phyloP scores from a whole-genome alignment of 2,329 filamentous ascomycete species.

The Thielaviopsis euricoi region DNA sequence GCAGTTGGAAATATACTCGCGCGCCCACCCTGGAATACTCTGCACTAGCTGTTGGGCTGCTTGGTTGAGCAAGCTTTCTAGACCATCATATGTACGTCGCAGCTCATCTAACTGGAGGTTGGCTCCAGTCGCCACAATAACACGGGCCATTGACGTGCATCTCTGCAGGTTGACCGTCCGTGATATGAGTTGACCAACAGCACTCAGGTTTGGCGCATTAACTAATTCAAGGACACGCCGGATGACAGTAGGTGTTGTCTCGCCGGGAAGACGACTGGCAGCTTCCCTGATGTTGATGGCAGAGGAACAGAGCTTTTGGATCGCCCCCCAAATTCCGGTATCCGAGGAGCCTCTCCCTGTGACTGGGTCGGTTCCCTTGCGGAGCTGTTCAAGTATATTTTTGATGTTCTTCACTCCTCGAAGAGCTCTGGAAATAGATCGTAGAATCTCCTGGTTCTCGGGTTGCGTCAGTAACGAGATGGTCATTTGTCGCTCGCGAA shows the following conservation, averaged over 20 bases:
- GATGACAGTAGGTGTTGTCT: not conserved
- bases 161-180: constrained; percentile 9
- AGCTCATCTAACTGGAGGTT: constrained; percentile 60
- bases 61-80: constrained; percentile 55
- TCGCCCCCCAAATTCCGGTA: constrained; percentile 46
- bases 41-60: constrained; percentile 47
- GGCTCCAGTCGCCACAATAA: constrained; percentile 55
- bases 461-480: constrained; percentile 50
- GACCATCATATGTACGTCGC: constrained; percentile 61
- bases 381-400: constrained; percentile 49
- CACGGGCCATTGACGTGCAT: constrained; percentile 53
- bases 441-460: constrained; percentile 44
- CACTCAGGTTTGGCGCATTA: not conserved
- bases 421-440: constrained; percentile 42
- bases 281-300: constrained; percentile 6
- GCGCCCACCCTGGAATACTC: constrained; percentile 43
- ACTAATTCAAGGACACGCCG: not conserved
- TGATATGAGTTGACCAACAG: constrained; percentile 5
- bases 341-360: constrained; percentile 35
- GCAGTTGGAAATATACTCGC: constrained; percentile 47
- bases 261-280: not conserved
- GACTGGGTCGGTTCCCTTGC: constrained; percentile 54
- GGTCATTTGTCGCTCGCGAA: constrained; percentile 54
- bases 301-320: constrained; percentile 9
- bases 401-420: constrained; percentile 63